Conservation (phyloP, 768 basidiomycete genomes). For the Hydnomerulius pinastri region DNA sequence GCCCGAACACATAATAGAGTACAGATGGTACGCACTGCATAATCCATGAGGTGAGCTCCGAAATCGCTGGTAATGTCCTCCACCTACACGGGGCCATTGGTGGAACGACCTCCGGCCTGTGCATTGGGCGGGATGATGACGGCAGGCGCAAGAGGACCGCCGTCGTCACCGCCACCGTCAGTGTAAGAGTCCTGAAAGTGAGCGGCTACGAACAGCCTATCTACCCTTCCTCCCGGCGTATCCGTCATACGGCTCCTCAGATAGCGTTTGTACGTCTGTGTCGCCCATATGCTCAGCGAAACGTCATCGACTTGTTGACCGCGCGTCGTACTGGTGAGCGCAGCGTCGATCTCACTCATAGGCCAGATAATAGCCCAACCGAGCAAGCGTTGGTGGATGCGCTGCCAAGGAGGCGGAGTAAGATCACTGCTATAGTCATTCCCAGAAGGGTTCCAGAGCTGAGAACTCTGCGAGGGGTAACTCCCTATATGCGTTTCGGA, state of each 20-base stretch:
- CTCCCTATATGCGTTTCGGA: constrained; percentile 48
- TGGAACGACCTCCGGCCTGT: constrained; percentile 50
- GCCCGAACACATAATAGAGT: not conserved
- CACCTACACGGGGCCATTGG: constrained; percentile 53
- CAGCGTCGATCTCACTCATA: constrained; percentile 71
- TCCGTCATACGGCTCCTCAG: constrained; percentile 83
- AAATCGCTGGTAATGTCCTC: constrained; percentile 44
- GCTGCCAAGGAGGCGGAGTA: constrained; percentile 78
- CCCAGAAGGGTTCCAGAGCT: constrained; percentile 44
- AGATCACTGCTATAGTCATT: constrained; percentile 44
- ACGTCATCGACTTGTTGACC: constrained; percentile 88
- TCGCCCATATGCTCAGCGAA: constrained; percentile 89
- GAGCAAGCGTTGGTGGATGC: constrained; percentile 76
- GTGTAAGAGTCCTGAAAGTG: constrained; percentile 81
- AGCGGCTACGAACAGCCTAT: constrained; percentile 86
- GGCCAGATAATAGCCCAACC: constrained; percentile 91
- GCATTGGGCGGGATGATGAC: constrained; percentile 45
- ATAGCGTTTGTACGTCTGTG: constrained; percentile 89
- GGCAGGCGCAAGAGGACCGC: constrained; percentile 42
- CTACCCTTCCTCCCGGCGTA: constrained; percentile 73
- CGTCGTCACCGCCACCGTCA: constrained; percentile 50
- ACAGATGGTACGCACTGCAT: constrained; percentile 45
- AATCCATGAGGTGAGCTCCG: constrained; percentile 47
- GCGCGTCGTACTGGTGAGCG: constrained; percentile 80
- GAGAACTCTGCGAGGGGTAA: constrained; percentile 47